A percentile compares a stretch with the other conserved stretches of the same genome.
Evolutionary conservation across 2,329 filamentous ascomycete genomes (phyloP).

Genomic region (Aspergillus sp.): DNA sequence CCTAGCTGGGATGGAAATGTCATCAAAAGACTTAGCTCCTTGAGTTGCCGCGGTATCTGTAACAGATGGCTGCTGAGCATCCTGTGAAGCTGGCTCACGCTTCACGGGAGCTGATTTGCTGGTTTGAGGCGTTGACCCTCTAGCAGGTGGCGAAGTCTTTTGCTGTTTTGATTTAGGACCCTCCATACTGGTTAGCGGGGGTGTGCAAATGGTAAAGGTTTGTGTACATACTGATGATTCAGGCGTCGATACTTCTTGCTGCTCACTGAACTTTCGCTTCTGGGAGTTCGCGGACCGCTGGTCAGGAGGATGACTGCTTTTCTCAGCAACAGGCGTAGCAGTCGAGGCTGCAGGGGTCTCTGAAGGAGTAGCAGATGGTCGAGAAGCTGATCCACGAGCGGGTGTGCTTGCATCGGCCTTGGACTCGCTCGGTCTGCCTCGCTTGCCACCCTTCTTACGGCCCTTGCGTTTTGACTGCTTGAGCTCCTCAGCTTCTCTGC

Average conservation of each 20-base stretch:
- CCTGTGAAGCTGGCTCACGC: conserved; percentile 28
- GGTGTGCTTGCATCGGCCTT: conserved; percentile 48
- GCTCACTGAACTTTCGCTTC: conserved; percentile 48
- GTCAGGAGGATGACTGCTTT: conserved; percentile 25
- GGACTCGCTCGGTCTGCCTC: conserved; percentile 63
- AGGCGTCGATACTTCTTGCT: conserved; percentile 25
- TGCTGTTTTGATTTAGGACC: conserved; percentile 44
- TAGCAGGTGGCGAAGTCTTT: conserved; percentile 32
- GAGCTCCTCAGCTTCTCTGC: conserved; percentile 60
- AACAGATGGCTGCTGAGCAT: conserved; percentile 30
- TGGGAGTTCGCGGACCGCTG: conserved; percentile 32
- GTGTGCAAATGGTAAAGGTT: not conserved
- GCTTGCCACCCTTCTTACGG: conserved; percentile 58
- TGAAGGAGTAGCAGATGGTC: conserved; percentile 24
- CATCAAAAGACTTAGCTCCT: conserved; percentile 39
- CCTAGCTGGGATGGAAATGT: conserved; percentile 63
- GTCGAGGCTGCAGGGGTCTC: conserved; percentile 14
- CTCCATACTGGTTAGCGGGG: conserved; percentile 32
- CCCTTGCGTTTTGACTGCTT: conserved; percentile 60
- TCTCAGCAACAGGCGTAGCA: conserved; percentile 26
- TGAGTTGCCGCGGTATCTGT: conserved; percentile 32
- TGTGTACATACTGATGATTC: conserved; percentile 32
- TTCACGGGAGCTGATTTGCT: conserved; percentile 32
- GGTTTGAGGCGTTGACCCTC: conserved; percentile 21
- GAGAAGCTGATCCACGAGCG: conserved; percentile 27